phyloP scores from a whole-genome alignment of 306 rosid species.

The Sicyos baderoa region DNA sequence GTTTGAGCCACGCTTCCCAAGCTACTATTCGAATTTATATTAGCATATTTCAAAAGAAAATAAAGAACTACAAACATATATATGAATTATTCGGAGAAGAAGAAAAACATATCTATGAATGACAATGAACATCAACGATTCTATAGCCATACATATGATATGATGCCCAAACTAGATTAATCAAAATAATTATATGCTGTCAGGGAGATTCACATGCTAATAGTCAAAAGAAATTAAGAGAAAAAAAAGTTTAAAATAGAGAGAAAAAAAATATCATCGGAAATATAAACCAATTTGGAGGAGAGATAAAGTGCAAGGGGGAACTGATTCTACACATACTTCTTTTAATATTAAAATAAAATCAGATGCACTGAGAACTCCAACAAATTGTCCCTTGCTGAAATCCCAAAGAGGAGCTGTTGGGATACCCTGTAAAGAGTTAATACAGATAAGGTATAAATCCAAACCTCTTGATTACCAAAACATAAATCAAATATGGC shows the following conservation, averaged over 20 bases:
- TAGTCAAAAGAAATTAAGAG: neutral
- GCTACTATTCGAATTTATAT: constrained; percentile 41
- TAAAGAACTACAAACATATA: neutral
- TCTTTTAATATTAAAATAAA: constrained; percentile 91
- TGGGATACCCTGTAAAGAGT: constrained; percentile 66
- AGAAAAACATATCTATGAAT: neutral
- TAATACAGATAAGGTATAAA: constrained; percentile 24
- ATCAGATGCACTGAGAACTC: constrained; percentile 84
- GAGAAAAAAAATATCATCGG: neutral
- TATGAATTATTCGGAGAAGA: neutral
- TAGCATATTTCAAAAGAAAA: constrained; percentile 24
- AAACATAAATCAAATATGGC: neutral
- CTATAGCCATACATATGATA: neutral
- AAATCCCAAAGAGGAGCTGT: constrained; percentile 97
- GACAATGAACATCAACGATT: neutral
- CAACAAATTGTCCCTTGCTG: constrained; percentile 80
- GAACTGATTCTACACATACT: constrained; percentile 44
- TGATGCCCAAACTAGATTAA: constrained; percentile 10
- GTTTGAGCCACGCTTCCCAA: constrained; percentile 90
- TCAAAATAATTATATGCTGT: neutral
- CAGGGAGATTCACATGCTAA: constrained; percentile 1
- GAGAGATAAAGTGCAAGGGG: constrained; percentile 17
- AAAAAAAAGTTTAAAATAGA: neutral
- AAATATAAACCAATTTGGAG: neutral
- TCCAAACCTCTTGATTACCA: constrained; percentile 25